Evolutionary conservation across 495 filamentous ascomycete species (phyloP).

Genomic region (Bombardia bombarda): DNA sequence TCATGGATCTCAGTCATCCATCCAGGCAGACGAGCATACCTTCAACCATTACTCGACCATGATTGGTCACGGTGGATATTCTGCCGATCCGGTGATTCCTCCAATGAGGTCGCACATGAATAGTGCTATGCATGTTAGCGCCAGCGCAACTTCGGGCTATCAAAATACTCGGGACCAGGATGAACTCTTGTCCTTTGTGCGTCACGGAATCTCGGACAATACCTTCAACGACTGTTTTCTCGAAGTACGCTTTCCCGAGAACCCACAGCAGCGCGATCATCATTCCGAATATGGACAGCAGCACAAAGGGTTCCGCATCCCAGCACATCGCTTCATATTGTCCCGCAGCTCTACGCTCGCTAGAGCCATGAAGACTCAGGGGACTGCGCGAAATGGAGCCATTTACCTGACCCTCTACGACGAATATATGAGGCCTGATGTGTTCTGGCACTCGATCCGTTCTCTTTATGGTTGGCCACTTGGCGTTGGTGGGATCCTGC

Average conservation of each 20-base stretch:
- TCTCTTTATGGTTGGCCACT: conserved; percentile 38
- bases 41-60: conserved; percentile 17
- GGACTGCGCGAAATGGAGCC: conserved; percentile 13
- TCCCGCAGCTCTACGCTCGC: conserved; percentile 39
- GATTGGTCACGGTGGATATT: conserved; percentile 12
- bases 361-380: conserved; percentile 11
- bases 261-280: conserved; percentile 34
- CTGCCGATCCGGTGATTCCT: conserved; percentile 1
- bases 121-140: background rate
- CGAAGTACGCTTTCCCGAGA: conserved; percentile 35
- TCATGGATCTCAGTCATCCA: conserved; percentile 45
- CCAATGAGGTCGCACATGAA: conserved; percentile 10
- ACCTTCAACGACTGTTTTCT: conserved; percentile 41
- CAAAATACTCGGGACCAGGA: conserved; percentile 17
- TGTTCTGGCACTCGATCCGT: conserved; percentile 39
- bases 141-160: conserved; percentile 1
- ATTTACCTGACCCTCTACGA: conserved; percentile 38
- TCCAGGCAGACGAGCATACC: conserved; percentile 24
- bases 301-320: conserved; percentile 27
- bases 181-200: conserved; percentile 28
- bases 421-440: conserved; percentile 40
- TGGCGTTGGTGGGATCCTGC: conserved; percentile 6
- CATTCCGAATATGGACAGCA: conserved; percentile 31
- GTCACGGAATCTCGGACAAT: conserved; percentile 29
- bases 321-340: conserved; percentile 45